Base-by-base conservation (phyloP, 805 yeast species). In the Candida awuae region DNA sequence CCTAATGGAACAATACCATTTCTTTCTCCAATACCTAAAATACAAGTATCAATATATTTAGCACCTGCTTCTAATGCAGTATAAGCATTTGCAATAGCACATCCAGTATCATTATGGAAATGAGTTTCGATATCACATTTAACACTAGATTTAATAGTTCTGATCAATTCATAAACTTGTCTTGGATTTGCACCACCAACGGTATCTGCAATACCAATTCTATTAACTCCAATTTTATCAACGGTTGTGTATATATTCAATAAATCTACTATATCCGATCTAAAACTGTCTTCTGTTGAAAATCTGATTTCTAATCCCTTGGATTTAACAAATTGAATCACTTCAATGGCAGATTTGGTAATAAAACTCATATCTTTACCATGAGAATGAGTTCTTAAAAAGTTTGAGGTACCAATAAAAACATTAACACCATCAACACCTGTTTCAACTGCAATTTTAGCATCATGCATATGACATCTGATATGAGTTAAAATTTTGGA, bases 401-500 rank as follows among this genome's bases (percentile, higher is more conserved):
- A 73, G 48, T 69, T 75, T 4, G 77, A 72, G 9, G 80, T 73
- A 46, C 79, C 80, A 55, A 73, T 73, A 42, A 73, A 75, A 29
- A 73, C 75, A 54, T 73, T 75, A 38, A 73, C 78, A 52, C 80
- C 80, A 49, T 73, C 79, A 41, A 73, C 78, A 54, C 80, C 80
- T 19, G 78, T 73, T 50, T 73, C 77, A 18, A 72, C 77, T 2
- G 80, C 80, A 32, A 71, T 71, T 55, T 67, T 65, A 37, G 78
- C 80, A 52, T 73, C 80, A 44, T 70, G 73, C 77, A 73, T 73
- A 52, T 72, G 77, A 58, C 80, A 73, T 62, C 77, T 68, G 42
- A 73, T 73, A 54, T 73, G 80, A 23, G 78, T 73, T 54, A 73
- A 63, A 32, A 73, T 69, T 60, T 73, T 73, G 38, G 79, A 71